Percentiles rank a stretch among this genome's conserved stretches.
Evolutionary conservation across 129 eudicot genomes (phyloP).

Genomic region (Chrysanthemum seticuspe): DNA sequence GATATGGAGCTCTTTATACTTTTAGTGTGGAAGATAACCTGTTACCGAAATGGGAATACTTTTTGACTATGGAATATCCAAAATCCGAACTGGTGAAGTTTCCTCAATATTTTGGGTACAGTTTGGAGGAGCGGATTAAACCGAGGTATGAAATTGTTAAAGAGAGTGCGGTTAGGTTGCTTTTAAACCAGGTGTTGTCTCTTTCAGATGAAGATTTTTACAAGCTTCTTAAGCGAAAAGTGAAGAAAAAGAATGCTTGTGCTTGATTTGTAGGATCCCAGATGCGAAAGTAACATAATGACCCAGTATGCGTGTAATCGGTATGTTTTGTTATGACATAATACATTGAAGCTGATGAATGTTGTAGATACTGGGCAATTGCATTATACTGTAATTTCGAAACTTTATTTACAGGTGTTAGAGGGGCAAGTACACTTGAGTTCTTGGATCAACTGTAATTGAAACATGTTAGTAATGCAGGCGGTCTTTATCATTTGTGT

Average conservation of each 20-base stretch:
- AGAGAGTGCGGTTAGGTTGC: constrained; percentile 62
- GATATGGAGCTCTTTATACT: constrained; percentile 68
- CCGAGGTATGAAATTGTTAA: constrained; percentile 64
- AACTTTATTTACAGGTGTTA: constrained; percentile 6
- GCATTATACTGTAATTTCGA: constrained; percentile 24
- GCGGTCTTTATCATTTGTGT: not conserved
- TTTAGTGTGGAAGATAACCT: constrained; percentile 51
- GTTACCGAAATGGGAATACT: constrained; percentile 87
- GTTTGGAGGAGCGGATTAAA: constrained; percentile 81
- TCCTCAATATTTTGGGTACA: constrained; percentile 88
- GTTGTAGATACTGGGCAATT: constrained; percentile 31
- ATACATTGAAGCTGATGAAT: constrained; percentile 29
- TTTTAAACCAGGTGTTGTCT: constrained; percentile 73
- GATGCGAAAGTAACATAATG: constrained; percentile 25
- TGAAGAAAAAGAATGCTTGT: constrained; percentile 52
- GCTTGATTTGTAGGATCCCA: constrained; percentile 29
- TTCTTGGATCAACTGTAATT: constrained; percentile 2
- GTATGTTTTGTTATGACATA: constrained; percentile 5
- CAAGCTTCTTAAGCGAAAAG: constrained; percentile 59
- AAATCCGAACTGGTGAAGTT: constrained; percentile 68
- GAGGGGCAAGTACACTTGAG: constrained; percentile 4
- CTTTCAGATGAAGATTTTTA: constrained; percentile 59
- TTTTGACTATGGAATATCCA: constrained; percentile 66
- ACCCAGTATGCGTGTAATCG: constrained; percentile 31
- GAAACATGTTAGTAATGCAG: not conserved